Percentiles rank a stretch among this genome's conserved stretches.
Conservation (phyloP, 2,329 filamentous ascomycete genomes). For the Botrytis sinoallii region DNA sequence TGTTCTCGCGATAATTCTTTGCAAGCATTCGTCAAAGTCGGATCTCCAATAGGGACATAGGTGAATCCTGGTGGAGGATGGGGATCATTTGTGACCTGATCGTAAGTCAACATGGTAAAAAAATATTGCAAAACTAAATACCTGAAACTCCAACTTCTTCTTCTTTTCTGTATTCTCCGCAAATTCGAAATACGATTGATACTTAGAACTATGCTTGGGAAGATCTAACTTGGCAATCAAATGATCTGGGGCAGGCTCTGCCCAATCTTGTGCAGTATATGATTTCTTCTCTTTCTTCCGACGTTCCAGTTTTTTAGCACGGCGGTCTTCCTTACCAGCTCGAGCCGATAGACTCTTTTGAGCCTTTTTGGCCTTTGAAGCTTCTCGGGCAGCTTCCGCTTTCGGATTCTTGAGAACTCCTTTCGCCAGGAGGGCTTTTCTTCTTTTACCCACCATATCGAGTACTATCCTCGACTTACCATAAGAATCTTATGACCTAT, state of each 20-base stretch:
- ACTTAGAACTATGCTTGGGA: conserved; percentile 45
- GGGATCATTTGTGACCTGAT: conserved; percentile 50
- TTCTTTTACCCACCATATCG: conserved; percentile 15
- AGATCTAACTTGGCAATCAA: conserved; percentile 36
- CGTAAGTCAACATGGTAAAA: conserved; percentile 22
- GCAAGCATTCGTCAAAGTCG: conserved; percentile 56
- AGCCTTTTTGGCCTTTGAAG: background rate
- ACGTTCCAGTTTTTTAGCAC: conserved; percentile 31
- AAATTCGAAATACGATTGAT: conserved; percentile 62
- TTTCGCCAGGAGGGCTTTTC: conserved; percentile 7
- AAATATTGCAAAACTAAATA: conserved; percentile 38
- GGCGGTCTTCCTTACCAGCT: conserved; percentile 29
- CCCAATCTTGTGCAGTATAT: conserved; percentile 34
- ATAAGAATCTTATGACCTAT: conserved; percentile 5
- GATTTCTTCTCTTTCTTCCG: conserved; percentile 33
- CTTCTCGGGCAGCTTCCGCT: background rate
- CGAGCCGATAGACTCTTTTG: conserved; percentile 13
- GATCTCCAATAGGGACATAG: conserved; percentile 62
- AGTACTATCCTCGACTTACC: conserved; percentile 14
- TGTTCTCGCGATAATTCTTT: conserved; percentile 62
- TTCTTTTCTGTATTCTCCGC: conserved; percentile 63
- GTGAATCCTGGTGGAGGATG: conserved; percentile 58
- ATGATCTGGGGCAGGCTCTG: conserved; percentile 32
- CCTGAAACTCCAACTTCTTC: conserved; percentile 61
- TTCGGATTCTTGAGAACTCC: background rate